phyloP scores from a whole-genome alignment of 2,329 filamentous ascomycete genomes.

The Botrytis aclada region DNA sequence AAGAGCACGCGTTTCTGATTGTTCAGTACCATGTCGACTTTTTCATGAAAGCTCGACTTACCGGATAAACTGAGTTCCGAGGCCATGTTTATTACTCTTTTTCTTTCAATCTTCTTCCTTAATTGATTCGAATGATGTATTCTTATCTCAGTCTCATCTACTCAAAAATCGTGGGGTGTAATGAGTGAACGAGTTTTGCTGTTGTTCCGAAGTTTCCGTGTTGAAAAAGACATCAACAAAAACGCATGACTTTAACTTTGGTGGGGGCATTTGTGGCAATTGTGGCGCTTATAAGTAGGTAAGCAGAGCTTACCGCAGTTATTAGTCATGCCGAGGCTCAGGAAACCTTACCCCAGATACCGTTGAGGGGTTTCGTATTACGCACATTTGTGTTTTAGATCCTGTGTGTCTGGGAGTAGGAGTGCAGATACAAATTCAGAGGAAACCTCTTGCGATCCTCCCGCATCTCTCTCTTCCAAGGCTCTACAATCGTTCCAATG shows the following conservation, averaged over 20 bases:
- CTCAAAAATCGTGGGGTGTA: not conserved
- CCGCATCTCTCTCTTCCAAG: too few species aligned
- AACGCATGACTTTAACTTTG: too few species aligned
- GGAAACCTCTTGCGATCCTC: too few species aligned
- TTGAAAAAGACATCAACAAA: too few species aligned
- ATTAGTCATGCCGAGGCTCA: not conserved
- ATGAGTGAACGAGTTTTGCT: not conserved
- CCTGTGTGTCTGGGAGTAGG: too few species aligned
- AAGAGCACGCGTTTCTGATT: constrained; percentile 29
- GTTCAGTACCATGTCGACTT: not conserved
- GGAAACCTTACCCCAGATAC: not conserved
- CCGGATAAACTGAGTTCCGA: not conserved
- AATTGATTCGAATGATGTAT: too few species aligned
- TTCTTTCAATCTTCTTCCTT: too few species aligned
- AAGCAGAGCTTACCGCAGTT: not conserved
- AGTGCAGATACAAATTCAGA: too few species aligned
- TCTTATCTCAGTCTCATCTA: not conserved
- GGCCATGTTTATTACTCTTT: not conserved
- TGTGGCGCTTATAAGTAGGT: not conserved
- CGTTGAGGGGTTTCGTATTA: too few species aligned
- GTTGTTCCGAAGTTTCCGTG: too few species aligned
- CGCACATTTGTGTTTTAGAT: too few species aligned
- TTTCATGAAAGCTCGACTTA: not conserved
- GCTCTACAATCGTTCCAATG: too few species aligned
- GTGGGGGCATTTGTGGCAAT: not conserved